Percentiles rank a stretch among this genome's conserved stretches.
These are phyloP conservation scores for Boletus pseudo-olivaceus DNA, from an alignment of 768 basidiomycete genomes.

Conservation along the genomic window DNA sequence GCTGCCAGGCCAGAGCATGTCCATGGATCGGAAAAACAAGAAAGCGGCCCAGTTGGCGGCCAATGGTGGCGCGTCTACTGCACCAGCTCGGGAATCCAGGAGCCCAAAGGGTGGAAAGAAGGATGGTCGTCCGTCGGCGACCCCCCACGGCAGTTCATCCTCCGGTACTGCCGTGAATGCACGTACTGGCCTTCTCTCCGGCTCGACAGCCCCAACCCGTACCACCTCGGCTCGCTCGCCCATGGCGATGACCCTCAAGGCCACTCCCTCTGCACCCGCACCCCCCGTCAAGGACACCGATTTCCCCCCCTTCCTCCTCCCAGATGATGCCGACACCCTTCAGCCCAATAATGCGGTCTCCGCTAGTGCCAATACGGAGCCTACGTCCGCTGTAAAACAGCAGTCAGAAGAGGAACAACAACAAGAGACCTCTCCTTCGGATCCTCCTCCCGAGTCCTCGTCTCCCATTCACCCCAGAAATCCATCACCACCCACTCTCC, in stretches of 20 bases:
- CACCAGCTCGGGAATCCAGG: conserved; percentile 28
- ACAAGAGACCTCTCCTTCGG: background rate
- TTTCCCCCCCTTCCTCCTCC: conserved; percentile 62
- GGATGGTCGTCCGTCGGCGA: conserved; percentile 28
- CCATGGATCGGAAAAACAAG: conserved; percentile 98
- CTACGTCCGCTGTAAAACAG: background rate
- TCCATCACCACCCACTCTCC: conserved; percentile 48
- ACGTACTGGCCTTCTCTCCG: conserved; percentile 36
- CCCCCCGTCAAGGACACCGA: conserved; percentile 75
- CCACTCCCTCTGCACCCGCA: conserved; percentile 74
- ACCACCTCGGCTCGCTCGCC: conserved; percentile 49
- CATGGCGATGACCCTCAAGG: conserved; percentile 66
- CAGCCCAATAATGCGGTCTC: background rate
- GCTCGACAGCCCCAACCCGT: conserved; percentile 69
- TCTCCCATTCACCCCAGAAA: conserved; percentile 25
- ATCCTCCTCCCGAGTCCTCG: conserved; percentile 8
- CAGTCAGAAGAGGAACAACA: conserved; percentile 14
- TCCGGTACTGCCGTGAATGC: conserved; percentile 3
- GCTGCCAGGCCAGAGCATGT: conserved; percentile 88
- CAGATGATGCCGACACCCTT: conserved; percentile 51
- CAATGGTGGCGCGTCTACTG: conserved; percentile 38
- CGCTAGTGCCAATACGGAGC: conserved; percentile 2
- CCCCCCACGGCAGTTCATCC: conserved; percentile 12
- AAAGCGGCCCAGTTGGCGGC: conserved; percentile 77
- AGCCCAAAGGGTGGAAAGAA: conserved; percentile 37